These are phyloP conservation scores for Pythium apleroticum DNA, from an alignment of 352 stramenopile genomes.

Conservation along the genomic window DNA sequence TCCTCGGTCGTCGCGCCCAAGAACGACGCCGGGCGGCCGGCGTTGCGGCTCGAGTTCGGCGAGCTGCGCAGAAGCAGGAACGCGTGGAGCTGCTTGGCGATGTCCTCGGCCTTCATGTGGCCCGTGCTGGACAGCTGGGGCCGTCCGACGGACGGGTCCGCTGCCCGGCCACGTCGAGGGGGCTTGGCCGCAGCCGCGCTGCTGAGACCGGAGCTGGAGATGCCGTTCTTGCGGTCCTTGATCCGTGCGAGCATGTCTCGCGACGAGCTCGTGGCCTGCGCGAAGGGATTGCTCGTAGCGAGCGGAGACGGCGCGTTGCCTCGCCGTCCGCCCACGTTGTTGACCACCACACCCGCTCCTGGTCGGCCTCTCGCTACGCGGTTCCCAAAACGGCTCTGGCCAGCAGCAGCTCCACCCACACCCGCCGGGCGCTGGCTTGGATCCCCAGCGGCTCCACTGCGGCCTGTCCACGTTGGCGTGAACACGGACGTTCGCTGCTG, in stretches of 20 bases:
- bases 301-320: conserved; percentile 8
- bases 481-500: conserved; percentile 64
- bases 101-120: conserved; percentile 54
- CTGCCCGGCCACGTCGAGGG: not conserved
- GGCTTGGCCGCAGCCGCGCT: not conserved
- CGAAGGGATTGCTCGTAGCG: conserved; percentile 33
- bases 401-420: not conserved
- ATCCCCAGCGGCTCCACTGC: conserved; percentile 66
- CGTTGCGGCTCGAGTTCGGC: not conserved
- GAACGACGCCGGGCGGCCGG: conserved; percentile 19
- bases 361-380: conserved; percentile 33
- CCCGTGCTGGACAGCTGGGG: conserved; percentile 22
- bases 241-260: conserved; percentile 74
- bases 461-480: conserved; percentile 79
- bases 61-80: conserved; percentile 58
- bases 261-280: conserved; percentile 43
- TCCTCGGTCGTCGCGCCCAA: conserved; percentile 86
- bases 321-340: not conserved
- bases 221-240: conserved; percentile 43
- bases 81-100: conserved; percentile 73
- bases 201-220: conserved; percentile 14
- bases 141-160: not conserved
- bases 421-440: conserved; percentile 39
- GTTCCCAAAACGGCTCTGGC: conserved; percentile 40
- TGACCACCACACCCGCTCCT: conserved; percentile 11